Conservation (phyloP, 2,329 filamentous ascomycete species). For the Aspergillus aculeatinus region DNA sequence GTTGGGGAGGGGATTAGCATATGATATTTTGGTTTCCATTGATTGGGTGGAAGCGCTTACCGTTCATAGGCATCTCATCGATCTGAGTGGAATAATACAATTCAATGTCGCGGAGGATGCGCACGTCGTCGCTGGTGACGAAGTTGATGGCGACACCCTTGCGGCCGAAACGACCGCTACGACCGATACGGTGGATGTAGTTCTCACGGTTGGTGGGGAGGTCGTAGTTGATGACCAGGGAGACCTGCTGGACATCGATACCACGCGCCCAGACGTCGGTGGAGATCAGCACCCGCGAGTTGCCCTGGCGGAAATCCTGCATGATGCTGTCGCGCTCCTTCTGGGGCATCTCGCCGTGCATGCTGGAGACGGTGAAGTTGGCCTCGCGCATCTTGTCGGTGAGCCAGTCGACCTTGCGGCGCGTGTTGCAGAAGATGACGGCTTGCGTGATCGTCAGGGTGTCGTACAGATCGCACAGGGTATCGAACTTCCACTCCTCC, state of each 20-base stretch:
- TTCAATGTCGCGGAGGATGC: slow-evolving; percentile 96
- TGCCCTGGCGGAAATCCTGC: slow-evolving; percentile 97
- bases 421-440: slow-evolving; percentile 99
- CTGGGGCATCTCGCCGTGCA: slow-evolving; percentile 99
- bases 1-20: slow-evolving; percentile 13
- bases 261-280: slow-evolving; percentile 98
- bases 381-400: slow-evolving; percentile 99
- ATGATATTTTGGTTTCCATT: background rate
- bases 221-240: slow-evolving; percentile 98
- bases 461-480: slow-evolving; percentile 96
- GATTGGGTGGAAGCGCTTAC: slow-evolving; percentile 53
- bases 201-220: slow-evolving; percentile 98
- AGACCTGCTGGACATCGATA: slow-evolving; percentile 98
- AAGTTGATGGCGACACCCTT: slow-evolving; percentile 99
- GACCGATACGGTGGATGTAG: slow-evolving; percentile 97
- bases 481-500: slow-evolving; percentile 99
- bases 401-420: slow-evolving; percentile 98
- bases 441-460: slow-evolving; percentile 98
- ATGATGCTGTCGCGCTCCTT: slow-evolving; percentile 98
- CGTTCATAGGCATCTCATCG: slow-evolving; percentile 99
- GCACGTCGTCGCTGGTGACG: slow-evolving; percentile 95
- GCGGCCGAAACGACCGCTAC: slow-evolving; percentile 90
- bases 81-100: slow-evolving; percentile 96
- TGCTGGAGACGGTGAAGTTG: slow-evolving; percentile 97
- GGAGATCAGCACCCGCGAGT: slow-evolving; percentile 92